Conservation (phyloP, 1,139 yeast genomes). For the Kodamaea sp. region DNA sequence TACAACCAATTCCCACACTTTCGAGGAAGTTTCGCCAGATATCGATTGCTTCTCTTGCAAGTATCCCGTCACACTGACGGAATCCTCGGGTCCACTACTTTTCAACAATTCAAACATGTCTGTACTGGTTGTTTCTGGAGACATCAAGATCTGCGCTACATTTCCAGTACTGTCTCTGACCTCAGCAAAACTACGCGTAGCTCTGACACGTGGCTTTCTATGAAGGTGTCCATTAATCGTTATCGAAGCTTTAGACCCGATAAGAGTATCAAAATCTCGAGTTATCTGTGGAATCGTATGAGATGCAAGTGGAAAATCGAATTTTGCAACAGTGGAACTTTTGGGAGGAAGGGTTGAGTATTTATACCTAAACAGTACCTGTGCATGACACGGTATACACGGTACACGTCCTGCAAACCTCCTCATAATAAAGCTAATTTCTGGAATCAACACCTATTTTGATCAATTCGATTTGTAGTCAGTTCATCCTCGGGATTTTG, state of each 20-base stretch:
- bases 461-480: too few species aligned
- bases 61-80: constrained; percentile 67
- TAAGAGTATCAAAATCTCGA: constrained; percentile 10
- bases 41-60: constrained; percentile 19
- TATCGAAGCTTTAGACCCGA: constrained; percentile 18
- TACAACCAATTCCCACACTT: constrained; percentile 59
- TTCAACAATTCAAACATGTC: constrained; percentile 45
- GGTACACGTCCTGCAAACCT: too few species aligned
- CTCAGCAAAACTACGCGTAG: constrained; percentile 62
- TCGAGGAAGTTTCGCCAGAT: constrained; percentile 11
- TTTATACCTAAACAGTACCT: too few species aligned
- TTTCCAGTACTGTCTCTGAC: constrained; percentile 75
- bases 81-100: constrained; percentile 64
- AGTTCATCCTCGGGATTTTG: too few species aligned
- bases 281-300: constrained; percentile 28
- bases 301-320: constrained; percentile 41
- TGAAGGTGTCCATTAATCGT: constrained; percentile 80
- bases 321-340: constrained; percentile 29
- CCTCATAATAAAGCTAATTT: too few species aligned
- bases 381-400: too few species aligned
- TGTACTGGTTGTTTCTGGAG: constrained; percentile 43
- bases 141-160: constrained; percentile 58
- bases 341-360: constrained; percentile 22
- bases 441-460: too few species aligned
- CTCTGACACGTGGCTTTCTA: constrained; percentile 57